Evolutionary conservation across 2,329 filamentous ascomycete genomes (phyloP).

Genomic region (Aureobasidium sp.): DNA sequence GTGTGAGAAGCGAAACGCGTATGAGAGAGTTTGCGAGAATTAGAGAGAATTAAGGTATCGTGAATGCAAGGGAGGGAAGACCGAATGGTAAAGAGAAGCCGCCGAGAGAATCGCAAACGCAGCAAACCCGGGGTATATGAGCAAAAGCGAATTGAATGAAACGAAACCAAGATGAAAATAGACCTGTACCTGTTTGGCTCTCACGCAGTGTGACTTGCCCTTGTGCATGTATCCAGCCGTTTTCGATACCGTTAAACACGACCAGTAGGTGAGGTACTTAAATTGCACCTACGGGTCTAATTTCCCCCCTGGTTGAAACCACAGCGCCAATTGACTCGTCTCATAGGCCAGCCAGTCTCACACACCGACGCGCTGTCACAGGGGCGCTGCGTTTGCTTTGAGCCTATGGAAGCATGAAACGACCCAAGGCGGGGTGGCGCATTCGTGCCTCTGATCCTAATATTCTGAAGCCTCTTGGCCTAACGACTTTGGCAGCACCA

Average conservation of each 20-base stretch:
- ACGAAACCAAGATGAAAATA: constrained; percentile 13
- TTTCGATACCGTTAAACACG: constrained; percentile 6
- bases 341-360: constrained; percentile 3
- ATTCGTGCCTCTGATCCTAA: not conserved
- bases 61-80: constrained; percentile 9
- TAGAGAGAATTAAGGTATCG: constrained; percentile 1
- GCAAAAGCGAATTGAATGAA: not conserved
- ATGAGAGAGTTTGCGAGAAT: constrained; percentile 4
- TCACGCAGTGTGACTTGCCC: constrained; percentile 1
- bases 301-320: constrained; percentile 12
- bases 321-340: not conserved
- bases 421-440: not conserved
- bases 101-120: constrained; percentile 5
- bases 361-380: not conserved
- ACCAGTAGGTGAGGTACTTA: constrained; percentile 5
- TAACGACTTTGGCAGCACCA: not conserved
- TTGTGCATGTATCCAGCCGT: constrained; percentile 4
- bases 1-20: not conserved
- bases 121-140: constrained; percentile 4
- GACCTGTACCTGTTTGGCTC: not conserved
- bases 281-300: constrained; percentile 13
- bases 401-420: not conserved
- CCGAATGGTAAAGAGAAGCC: constrained; percentile 1
- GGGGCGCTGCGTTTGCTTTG: not conserved
- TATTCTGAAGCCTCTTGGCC: not conserved